These are phyloP conservation scores for Ilyonectria sp. DNA, from an alignment of 2,329 filamentous ascomycete genomes.

Conservation along the genomic window DNA sequence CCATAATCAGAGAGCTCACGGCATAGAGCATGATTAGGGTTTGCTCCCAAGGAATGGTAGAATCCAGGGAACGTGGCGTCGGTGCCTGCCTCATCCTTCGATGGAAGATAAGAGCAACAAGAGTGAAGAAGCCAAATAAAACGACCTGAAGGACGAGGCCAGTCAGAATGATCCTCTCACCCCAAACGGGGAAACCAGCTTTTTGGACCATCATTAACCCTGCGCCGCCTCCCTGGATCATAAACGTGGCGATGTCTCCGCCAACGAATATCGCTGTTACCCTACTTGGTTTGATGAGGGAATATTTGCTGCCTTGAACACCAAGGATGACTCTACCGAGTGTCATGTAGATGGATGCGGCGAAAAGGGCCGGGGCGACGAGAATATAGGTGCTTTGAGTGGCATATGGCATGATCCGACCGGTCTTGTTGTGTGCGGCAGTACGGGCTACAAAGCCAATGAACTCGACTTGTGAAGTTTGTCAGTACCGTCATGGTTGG, in stretches of 20 bases:
- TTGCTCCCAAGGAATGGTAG: background rate
- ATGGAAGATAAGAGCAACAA: background rate
- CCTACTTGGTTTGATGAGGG: conserved; percentile 20
- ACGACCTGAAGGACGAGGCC: conserved; percentile 69
- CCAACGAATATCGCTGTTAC: conserved; percentile 38
- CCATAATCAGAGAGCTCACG: conserved; percentile 9
- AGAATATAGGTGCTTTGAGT: conserved; percentile 52
- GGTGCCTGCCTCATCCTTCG: background rate
- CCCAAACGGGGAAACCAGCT: conserved; percentile 50
- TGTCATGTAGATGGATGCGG: conserved; percentile 54
- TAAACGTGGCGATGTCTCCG: conserved; percentile 37
- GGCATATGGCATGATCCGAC: conserved; percentile 45
- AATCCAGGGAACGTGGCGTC: background rate
- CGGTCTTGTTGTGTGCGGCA: background rate
- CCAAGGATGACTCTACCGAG: background rate
- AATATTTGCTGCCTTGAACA: conserved; percentile 53
- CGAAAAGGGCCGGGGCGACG: conserved; percentile 57
- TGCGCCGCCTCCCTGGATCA: conserved; percentile 44
- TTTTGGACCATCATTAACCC: conserved; percentile 43
- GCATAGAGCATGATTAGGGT: conserved; percentile 5
- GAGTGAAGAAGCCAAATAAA: conserved; percentile 67
- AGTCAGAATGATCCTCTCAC: conserved; percentile 61
- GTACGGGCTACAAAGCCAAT: background rate
- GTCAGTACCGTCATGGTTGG: background rate
- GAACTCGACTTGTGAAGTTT: background rate